Conservation (phyloP, 2,329 filamentous ascomycete genomes). For the Clonostachys rosea region DNA sequence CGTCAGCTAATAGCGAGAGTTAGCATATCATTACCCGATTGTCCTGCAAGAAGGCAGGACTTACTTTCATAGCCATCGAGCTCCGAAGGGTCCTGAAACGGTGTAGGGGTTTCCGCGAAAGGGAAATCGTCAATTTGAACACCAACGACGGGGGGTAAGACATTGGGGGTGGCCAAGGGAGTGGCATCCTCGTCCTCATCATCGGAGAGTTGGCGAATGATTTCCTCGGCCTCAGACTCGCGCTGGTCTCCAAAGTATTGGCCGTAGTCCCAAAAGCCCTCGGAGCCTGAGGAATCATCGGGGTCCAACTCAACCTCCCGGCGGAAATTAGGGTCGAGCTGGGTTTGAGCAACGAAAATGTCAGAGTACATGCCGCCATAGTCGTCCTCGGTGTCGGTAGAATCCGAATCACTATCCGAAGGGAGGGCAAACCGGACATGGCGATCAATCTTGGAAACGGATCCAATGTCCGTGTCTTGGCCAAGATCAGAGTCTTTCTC, state of each 20-base stretch:
- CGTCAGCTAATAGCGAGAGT: slow-evolving; percentile 43
- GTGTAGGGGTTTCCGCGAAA: too few species aligned
- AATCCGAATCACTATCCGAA: slow-evolving; percentile 43
- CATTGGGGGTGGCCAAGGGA: neutral
- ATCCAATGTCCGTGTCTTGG: slow-evolving; percentile 31
- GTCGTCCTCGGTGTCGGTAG: slow-evolving; percentile 45
- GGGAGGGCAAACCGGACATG: slow-evolving; percentile 73
- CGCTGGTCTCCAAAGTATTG: slow-evolving; percentile 4
- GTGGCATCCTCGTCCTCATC: slow-evolving; percentile 14
- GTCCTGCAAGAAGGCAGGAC: slow-evolving; percentile 21
- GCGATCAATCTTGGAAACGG: slow-evolving; percentile 39
- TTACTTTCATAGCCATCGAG: slow-evolving; percentile 58
- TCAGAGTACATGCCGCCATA: slow-evolving; percentile 67
- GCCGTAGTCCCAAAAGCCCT: slow-evolving; percentile 59
- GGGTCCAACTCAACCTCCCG: slow-evolving; percentile 67
- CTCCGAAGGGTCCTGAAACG: slow-evolving; percentile 16
- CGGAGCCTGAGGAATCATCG: slow-evolving; percentile 51
- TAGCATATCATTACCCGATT: slow-evolving; percentile 9
- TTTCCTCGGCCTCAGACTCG: neutral
- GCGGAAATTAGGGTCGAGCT: slow-evolving; percentile 67
- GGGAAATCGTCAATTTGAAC: too few species aligned
- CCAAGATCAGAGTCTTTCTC: slow-evolving; percentile 31
- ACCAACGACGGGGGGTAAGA: slow-evolving; percentile 8
- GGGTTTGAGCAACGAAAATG: slow-evolving; percentile 72
- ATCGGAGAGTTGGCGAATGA: slow-evolving; percentile 15